Base-by-base conservation (phyloP, 1,139 yeast species). In the Nadsonia commutata region DNA sequence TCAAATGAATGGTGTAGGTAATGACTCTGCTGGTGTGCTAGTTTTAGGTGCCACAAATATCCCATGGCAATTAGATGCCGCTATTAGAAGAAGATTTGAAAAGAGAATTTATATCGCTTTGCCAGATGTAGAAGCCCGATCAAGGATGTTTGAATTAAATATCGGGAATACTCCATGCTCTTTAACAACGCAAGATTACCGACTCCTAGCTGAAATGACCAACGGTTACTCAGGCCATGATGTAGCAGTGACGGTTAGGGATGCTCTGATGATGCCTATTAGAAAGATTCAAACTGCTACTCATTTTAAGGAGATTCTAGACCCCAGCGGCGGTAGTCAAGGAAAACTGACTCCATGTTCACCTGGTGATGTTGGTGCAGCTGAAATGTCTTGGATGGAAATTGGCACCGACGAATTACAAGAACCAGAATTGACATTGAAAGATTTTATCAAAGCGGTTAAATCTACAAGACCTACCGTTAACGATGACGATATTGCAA, bases 1-100 rank as follows among this genome's bases (percentile, higher is more conserved):
- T 7, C 98, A 93, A 60, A 93, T 93, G 98, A 90, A 90, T 60
- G 99, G 98, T 54, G 98, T 93, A 5, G 98, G 98, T 13, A 88
- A 85, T 58, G 98, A 93, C 59, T 68, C 95, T 1, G 72, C 73
- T 42, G 98, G 99, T 7, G 97, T 93, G 2, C 68, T 93, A 38
- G 98, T 93, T 0, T 68, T 93, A 43, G 99, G 98, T 20, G 99
- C 99, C 1, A 93, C 99, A 3, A 93, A 93, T 60, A 90, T 93
- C 47, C 98, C 98, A 18, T 93, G 98, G 98, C 96, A 90, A 65
- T 70, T 93, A 51, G 99, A 93, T 63, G 88, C 97, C 39, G 99
- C 98, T 5, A 85, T 93, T 43, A 76, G 98, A 61, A 79, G 99
- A 67, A 79, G 98, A 19, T 93, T 93, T 56, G 98, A 90, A 60